phyloP scores from a whole-genome alignment of 139 green algal species.

The Volvox reticuliferus region DNA sequence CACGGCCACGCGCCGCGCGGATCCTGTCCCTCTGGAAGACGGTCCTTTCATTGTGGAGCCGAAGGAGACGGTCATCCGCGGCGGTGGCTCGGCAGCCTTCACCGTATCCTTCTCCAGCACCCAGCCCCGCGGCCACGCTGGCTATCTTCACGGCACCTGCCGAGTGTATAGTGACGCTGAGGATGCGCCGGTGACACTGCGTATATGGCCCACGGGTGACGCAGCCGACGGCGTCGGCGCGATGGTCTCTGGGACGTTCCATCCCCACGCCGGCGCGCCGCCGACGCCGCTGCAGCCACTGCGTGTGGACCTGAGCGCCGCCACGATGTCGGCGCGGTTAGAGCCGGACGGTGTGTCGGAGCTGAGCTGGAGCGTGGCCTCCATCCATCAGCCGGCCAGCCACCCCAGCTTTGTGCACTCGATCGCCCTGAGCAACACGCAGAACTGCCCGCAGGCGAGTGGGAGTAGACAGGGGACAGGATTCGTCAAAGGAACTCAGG shows the following conservation, averaged over 20 bases:
- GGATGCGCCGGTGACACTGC: slow-evolving; percentile 45
- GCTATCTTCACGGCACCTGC: slow-evolving; percentile 54
- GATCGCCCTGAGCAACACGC: slow-evolving; percentile 49
- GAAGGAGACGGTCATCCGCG: slow-evolving; percentile 41
- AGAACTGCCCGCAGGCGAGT: slow-evolving; percentile 49
- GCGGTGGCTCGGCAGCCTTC: slow-evolving; percentile 43
- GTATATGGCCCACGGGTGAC: slow-evolving; percentile 31
- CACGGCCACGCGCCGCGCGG: slow-evolving; percentile 10
- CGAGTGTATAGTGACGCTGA: slow-evolving; percentile 33
- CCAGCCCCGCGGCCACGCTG: slow-evolving; percentile 16
- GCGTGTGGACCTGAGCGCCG: slow-evolving; percentile 53
- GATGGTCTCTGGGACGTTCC: slow-evolving; percentile 59
- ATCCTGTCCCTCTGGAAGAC: background rate
- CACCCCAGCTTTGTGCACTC: slow-evolving; percentile 53
- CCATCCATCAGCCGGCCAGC: slow-evolving; percentile 35
- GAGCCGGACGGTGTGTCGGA: slow-evolving; percentile 54
- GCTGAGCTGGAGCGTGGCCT: slow-evolving; percentile 48
- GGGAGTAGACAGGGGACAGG: background rate
- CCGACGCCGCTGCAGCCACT: slow-evolving; percentile 58
- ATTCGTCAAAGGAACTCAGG: too few relatives aligned
- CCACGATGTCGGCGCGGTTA: slow-evolving; percentile 12
- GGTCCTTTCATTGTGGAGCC: slow-evolving; percentile 43
- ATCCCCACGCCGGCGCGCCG: slow-evolving; percentile 58
- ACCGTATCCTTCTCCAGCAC: slow-evolving; percentile 50
- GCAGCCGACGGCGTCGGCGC: slow-evolving; percentile 40